Conservation (phyloP, 768 basidiomycete genomes). For the Daedaleopsis sinensis region DNA sequence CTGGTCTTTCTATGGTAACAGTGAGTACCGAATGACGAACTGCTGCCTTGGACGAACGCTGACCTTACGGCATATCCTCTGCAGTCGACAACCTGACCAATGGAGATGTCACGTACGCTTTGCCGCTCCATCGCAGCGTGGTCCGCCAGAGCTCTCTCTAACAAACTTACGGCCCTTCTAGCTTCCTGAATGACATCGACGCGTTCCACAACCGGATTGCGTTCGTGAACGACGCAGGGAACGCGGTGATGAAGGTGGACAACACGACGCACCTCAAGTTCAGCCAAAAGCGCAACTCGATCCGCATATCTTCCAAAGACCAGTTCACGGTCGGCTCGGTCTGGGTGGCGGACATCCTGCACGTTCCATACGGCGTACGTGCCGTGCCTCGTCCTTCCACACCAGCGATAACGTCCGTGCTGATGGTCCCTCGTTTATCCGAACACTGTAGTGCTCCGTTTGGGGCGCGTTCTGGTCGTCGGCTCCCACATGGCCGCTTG, state of each 20-base stretch:
- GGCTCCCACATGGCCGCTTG: conserved; percentile 61
- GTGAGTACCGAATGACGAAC: conserved; percentile 38
- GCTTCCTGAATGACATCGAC: conserved; percentile 48
- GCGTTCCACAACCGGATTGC: conserved; percentile 56
- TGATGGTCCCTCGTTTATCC: background rate
- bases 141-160: background rate
- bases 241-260: conserved; percentile 79
- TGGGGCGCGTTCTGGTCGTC: conserved; percentile 70
- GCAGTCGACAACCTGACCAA: conserved; percentile 72
- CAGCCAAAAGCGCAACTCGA: conserved; percentile 65
- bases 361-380: conserved; percentile 65
- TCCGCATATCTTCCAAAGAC: conserved; percentile 63
- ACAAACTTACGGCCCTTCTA: conserved; percentile 22
- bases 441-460: conserved; percentile 58
- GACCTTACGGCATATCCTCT: background rate
- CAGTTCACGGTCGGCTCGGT: conserved; percentile 60
- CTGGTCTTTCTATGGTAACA: conserved; percentile 66
- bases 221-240: conserved; percentile 66
- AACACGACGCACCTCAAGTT: conserved; percentile 56
- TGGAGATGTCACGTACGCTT: conserved; percentile 56
- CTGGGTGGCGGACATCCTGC: conserved; percentile 66
- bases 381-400: background rate
- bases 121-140: background rate
- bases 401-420: background rate
- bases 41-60: conserved; percentile 4